phyloP scores from a whole-genome alignment of 345 rosid species.

The Noccaea bulbosa region DNA sequence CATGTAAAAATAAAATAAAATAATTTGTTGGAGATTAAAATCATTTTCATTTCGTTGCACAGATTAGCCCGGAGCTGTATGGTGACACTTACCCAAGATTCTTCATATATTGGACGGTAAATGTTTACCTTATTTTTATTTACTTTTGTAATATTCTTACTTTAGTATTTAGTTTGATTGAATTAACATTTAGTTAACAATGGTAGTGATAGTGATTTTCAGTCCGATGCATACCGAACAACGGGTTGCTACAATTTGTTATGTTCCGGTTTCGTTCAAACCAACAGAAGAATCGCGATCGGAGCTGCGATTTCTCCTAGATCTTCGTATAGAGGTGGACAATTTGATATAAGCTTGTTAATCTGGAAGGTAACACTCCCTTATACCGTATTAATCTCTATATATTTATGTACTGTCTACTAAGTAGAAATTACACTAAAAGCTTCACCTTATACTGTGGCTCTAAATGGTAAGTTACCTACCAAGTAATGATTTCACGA shows the following conservation, averaged over 20 bases:
- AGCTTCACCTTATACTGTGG: background rate
- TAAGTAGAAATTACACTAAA: background rate
- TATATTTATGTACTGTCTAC: background rate
- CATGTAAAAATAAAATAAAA: too few species aligned
- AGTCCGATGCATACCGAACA: constrained; percentile 92
- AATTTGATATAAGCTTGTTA: constrained; percentile 89
- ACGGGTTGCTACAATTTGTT: constrained; percentile 97
- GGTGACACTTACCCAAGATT: constrained; percentile 96
- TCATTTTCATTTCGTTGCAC: constrained; percentile 32
- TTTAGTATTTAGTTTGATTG: background rate
- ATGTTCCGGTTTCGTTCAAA: constrained; percentile 96
- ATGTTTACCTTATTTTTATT: constrained; percentile 8
- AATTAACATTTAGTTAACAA: constrained; percentile 33
- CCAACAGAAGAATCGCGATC: constrained; percentile 77
- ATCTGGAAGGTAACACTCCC: constrained; percentile 83
- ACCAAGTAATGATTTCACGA: background rate
- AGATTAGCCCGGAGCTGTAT: constrained; percentile 97
- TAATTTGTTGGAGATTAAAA: background rate
- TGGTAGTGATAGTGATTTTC: constrained; percentile 38
- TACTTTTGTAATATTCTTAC: background rate
- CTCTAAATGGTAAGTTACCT: background rate
- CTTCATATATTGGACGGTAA: constrained; percentile 98
- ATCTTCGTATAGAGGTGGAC: constrained; percentile 84
- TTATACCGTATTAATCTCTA: background rate
- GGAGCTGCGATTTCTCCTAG: constrained; percentile 98